These are phyloP conservation scores for Aegilops tauschii DNA, from an alignment of 176 grass and related monocot species.

Conservation along the genomic window DNA sequence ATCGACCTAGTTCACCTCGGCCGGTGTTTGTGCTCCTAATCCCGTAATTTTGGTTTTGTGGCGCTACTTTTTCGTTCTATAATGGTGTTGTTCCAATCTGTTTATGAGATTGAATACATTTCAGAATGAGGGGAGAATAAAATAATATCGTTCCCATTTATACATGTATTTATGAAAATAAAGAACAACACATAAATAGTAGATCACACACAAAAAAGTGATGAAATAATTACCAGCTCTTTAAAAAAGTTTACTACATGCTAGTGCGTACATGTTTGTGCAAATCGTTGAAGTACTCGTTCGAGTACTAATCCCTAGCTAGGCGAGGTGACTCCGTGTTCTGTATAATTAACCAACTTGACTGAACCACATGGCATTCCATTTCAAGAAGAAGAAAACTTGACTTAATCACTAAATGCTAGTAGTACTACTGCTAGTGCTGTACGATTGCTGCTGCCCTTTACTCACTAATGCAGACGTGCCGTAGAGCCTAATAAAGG, in stretches of 20 bases:
- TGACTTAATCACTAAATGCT: not conserved
- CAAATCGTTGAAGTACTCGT: constrained; percentile 10
- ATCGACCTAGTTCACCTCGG: too few relatives aligned
- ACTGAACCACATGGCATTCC: not conserved
- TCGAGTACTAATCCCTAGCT: not conserved
- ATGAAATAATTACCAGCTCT: too few relatives aligned
- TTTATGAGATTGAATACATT: too few relatives aligned
- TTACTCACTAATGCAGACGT: constrained; percentile 14
- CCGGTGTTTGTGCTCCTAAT: too few relatives aligned
- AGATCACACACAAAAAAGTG: too few relatives aligned
- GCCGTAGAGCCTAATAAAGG: constrained; percentile 20
- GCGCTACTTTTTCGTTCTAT: too few relatives aligned
- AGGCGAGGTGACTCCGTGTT: constrained; percentile 1
- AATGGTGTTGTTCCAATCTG: too few relatives aligned
- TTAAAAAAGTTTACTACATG: too few relatives aligned
- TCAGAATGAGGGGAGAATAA: too few relatives aligned
- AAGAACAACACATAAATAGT: not conserved
- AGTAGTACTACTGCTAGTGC: not conserved
- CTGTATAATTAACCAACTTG: not conserved
- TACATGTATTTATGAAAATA: not conserved
- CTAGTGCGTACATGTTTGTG: constrained; percentile 21
- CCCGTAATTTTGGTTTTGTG: too few relatives aligned
- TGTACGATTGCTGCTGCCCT: not conserved
- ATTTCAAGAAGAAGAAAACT: not conserved
- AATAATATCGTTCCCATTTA: too few relatives aligned